A percentile compares a stretch with the other conserved stretches of the same genome.
phyloP scores from a whole-genome alignment of 2,329 filamentous ascomycete genomes.

The Amauroascus verrucosus region DNA sequence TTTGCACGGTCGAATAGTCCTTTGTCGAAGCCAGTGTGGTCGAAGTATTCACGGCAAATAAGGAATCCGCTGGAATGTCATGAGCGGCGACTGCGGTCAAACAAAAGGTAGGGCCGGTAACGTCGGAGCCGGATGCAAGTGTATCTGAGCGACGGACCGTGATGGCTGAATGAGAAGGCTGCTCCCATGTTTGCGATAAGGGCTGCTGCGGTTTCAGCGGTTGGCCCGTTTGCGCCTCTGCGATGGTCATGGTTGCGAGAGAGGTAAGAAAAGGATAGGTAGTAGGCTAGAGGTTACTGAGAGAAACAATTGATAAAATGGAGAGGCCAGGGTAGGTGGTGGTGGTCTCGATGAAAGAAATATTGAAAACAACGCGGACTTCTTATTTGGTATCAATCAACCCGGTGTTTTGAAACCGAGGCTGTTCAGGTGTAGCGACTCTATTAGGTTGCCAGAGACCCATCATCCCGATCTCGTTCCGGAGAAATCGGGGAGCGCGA shows the following conservation, averaged over 20 bases:
- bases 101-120: conserved; percentile 42
- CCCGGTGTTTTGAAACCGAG: too few species aligned
- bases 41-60: conserved; percentile 56
- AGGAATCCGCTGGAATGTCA: conserved; percentile 49
- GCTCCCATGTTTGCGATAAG: conserved; percentile 13
- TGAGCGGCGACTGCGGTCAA: conserved; percentile 51
- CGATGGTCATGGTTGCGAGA: conserved; percentile 8
- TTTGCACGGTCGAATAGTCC: conserved; percentile 57
- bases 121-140: conserved; percentile 25
- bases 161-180: conserved; percentile 17
- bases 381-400: too few species aligned
- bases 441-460: too few species aligned
- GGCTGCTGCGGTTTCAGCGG: conserved; percentile 4
- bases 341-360: too few species aligned
- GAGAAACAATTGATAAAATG: too few species aligned
- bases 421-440: too few species aligned
- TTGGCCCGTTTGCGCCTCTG: conserved; percentile 8
- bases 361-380: too few species aligned
- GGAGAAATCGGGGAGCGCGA: too few species aligned
- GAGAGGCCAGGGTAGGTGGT: too few species aligned
- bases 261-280: background rate
- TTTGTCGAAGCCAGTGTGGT: conserved; percentile 25
- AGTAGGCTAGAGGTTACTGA: too few species aligned
- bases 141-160: conserved; percentile 13
- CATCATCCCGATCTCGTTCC: too few species aligned